Conservation (phyloP, 2,329 filamentous ascomycete genomes). For the Dichotomopilus funicola region DNA sequence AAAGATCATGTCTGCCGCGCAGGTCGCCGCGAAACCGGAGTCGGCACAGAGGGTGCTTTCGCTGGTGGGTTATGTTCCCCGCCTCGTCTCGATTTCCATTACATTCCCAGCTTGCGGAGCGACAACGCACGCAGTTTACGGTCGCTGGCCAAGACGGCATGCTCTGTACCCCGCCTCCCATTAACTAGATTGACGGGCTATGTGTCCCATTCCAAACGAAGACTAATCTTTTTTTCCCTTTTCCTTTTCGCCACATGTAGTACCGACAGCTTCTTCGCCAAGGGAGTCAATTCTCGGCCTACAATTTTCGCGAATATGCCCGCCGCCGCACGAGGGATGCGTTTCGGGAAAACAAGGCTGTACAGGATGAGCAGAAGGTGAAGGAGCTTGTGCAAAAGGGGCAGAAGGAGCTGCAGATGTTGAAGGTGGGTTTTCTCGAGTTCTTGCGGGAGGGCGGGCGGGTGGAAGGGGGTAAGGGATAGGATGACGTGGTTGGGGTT, state of each 20-base stretch:
- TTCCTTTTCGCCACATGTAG: slow-evolving; percentile 38
- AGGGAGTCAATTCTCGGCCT: slow-evolving; percentile 78
- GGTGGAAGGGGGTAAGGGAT: not conserved
- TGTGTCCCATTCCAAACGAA: no score
- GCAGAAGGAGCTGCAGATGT: slow-evolving; percentile 73
- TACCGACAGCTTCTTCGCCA: slow-evolving; percentile 89
- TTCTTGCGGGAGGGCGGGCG: not conserved
- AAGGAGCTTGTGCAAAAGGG: slow-evolving; percentile 89
- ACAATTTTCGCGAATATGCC: slow-evolving; percentile 98
- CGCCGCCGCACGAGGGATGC: slow-evolving; percentile 83
- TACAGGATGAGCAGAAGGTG: slow-evolving; percentile 67
- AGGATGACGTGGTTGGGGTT: no score
- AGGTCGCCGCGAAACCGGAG: slow-evolving; percentile 42
- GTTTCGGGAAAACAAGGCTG: slow-evolving; percentile 72
- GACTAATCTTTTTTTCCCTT: no score
- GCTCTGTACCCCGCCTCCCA: no score
- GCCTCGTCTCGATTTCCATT: not conserved
- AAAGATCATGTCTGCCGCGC: slow-evolving; percentile 20
- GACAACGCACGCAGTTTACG: no score
- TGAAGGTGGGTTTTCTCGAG: slow-evolving; percentile 63
- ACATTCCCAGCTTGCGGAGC: no score
- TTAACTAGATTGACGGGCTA: no score
- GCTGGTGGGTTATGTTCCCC: slow-evolving; percentile 12
- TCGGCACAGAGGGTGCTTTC: slow-evolving; percentile 52
- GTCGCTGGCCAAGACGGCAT: no score